Percentiles rank a stretch among this genome's conserved stretches.
These are phyloP conservation scores for Tetracladium setigerum DNA, from an alignment of 495 filamentous ascomycete genomes.

Conservation along the genomic window DNA sequence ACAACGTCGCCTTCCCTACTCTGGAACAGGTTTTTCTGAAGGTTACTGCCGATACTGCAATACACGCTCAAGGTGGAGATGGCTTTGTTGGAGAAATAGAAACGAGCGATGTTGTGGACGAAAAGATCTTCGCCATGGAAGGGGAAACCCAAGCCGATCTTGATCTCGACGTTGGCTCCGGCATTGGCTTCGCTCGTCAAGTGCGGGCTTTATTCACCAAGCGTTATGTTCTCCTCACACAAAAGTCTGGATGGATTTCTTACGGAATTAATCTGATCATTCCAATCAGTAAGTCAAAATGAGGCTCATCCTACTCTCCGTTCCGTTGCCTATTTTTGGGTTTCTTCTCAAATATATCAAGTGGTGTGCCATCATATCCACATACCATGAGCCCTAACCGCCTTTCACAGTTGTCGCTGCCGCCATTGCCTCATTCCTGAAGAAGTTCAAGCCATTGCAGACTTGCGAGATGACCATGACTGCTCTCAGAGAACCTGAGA, in stretches of 20 bases:
- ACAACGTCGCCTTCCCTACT: conserved; percentile 16
- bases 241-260: conserved; percentile 18
- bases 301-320: too few species aligned
- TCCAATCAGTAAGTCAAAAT: conserved; percentile 5
- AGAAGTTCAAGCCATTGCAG: conserved; percentile 5
- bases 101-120: conserved; percentile 6
- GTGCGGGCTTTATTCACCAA: conserved; percentile 13
- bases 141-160: conserved; percentile 8
- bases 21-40: conserved; percentile 19
- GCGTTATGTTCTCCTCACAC: conserved; percentile 12
- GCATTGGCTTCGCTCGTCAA: conserved; percentile 14
- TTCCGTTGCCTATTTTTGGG: too few species aligned
- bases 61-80: conserved; percentile 16
- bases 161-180: conserved; percentile 16
- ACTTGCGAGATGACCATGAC: conserved; percentile 10
- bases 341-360: too few species aligned
- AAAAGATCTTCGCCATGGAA: conserved; percentile 15
- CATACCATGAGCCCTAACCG: too few species aligned
- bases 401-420: conserved; percentile 5
- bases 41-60: conserved; percentile 14
- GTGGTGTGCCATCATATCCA: too few species aligned
- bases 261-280: conserved; percentile 18
- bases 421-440: conserved; percentile 15
- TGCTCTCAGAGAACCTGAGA: background rate
- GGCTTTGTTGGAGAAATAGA: conserved; percentile 17